These are phyloP conservation scores for Kwoniella mangroviensis DNA, from an alignment of 768 basidiomycete genomes.

Conservation along the genomic window DNA sequence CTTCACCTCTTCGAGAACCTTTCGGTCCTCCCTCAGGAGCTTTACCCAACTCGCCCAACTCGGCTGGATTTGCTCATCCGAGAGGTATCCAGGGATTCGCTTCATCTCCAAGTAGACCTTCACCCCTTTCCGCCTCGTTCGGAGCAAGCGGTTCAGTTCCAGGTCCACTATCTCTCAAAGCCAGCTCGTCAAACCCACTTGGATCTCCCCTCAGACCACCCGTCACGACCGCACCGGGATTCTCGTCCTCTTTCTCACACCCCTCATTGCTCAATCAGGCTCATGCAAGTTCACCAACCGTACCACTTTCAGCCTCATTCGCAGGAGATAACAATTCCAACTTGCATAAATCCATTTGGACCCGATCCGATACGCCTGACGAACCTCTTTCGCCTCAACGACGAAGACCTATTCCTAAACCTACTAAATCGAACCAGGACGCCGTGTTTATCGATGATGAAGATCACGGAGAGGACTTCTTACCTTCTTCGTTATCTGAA, in stretches of 20 bases:
- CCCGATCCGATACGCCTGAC: slow-evolving; percentile 36
- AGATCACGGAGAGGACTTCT: slow-evolving; percentile 66
- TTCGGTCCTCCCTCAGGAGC: slow-evolving; percentile 48
- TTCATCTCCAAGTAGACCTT: slow-evolving; percentile 55
- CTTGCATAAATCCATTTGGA: slow-evolving; percentile 43
- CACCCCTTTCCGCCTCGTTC: slow-evolving; percentile 59
- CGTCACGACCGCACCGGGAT: slow-evolving; percentile 31
- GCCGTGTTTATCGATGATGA: slow-evolving; percentile 67
- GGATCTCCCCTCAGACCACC: slow-evolving; percentile 42
- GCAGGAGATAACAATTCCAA: slow-evolving; percentile 33
- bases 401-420: slow-evolving; percentile 35
- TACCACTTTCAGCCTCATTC: slow-evolving; percentile 50
- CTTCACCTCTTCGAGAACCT: slow-evolving; percentile 50
- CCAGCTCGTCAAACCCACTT: slow-evolving; percentile 27
- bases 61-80: slow-evolving; percentile 41
- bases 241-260: slow-evolving; percentile 48
- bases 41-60: slow-evolving; percentile 36
- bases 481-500: slow-evolving; percentile 86
- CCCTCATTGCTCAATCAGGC: slow-evolving; percentile 18
- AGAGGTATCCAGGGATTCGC: slow-evolving; percentile 34
- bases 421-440: slow-evolving; percentile 20
- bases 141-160: slow-evolving; percentile 49
- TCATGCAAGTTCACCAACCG: slow-evolving; percentile 1
- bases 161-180: slow-evolving; percentile 50
- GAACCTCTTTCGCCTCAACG: slow-evolving; percentile 37